Percentiles rank a stretch among this genome's conserved stretches.
Evolutionary conservation across 2,329 filamentous ascomycete genomes (phyloP).

Genomic region (Trichophyton schoenleinii): DNA sequence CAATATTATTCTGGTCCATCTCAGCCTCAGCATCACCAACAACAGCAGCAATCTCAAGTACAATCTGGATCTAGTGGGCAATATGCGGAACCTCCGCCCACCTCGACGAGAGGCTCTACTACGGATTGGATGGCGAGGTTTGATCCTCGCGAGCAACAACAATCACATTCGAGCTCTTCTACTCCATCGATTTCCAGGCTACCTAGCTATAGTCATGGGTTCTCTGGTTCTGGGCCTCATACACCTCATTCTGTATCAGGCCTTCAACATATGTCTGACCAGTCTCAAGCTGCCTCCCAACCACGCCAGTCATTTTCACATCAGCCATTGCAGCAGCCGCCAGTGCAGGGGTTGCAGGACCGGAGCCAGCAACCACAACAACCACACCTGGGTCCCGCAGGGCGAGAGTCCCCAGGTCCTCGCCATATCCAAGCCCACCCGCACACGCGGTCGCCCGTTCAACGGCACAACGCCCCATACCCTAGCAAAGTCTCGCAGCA

Average conservation of each 20-base stretch:
- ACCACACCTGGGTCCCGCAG: constrained; percentile 2
- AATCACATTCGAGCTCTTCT: constrained; percentile 6
- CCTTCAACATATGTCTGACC: constrained; percentile 6
- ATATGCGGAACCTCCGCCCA: constrained; percentile 4
- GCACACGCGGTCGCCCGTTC: constrained; percentile 6
- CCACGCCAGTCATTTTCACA: constrained; percentile 8
- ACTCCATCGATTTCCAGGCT: constrained; percentile 4
- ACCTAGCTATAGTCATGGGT: constrained; percentile 4
- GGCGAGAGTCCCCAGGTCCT: constrained; percentile 8
- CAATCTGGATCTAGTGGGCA: constrained; percentile 5
- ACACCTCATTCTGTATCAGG: not conserved
- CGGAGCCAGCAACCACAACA: constrained; percentile 12
- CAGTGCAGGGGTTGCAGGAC: constrained; percentile 16
- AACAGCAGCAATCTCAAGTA: constrained; percentile 17
- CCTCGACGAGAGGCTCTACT: constrained; percentile 13
- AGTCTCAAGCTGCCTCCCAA: constrained; percentile 2
- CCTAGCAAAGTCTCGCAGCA: constrained; percentile 6
- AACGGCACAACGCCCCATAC: constrained; percentile 8
- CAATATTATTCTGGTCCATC: constrained; percentile 17
- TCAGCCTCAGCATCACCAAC: constrained; percentile 6
- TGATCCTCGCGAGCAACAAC: constrained; percentile 27
- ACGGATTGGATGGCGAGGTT: constrained; percentile 33
- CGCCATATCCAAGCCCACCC: constrained; percentile 9
- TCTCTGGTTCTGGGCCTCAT: constrained; percentile 5
- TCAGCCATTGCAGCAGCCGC: constrained; percentile 6